Base-by-base conservation (phyloP, 1,139 yeast species). In the Yamadazyma diddensiae region DNA sequence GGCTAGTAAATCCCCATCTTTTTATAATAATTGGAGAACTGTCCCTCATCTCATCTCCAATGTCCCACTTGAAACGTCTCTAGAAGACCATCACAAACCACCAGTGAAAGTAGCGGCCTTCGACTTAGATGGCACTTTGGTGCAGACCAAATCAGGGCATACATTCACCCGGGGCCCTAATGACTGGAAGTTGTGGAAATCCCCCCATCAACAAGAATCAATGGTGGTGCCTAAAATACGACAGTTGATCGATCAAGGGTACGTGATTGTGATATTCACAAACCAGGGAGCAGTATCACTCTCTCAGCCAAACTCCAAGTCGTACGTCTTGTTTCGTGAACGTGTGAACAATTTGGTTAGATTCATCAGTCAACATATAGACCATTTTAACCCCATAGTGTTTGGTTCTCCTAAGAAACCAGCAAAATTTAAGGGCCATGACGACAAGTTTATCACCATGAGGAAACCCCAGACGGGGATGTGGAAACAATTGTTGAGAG, bases 401-500 rank as follows among this genome's bases (percentile, higher is more conserved):
- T 84, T 77, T 55, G 92, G 87, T 0, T 63, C 86, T 0, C 71
- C 86, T 0, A 77, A 71, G 42, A 59, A 61, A 42, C 73, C 82
- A 3, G 59, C 69, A 15, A 64, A 70, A 3, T 48, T 48, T 21
- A 46, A 42, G 26, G 53, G 0, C 56, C 65, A 19, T 39, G 59
- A 1, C 64, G 55, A 6, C 59, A 60, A 19, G 47, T 50, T 76
- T 39, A 39, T 43, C 1, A 35, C 41, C 1, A 77, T 70, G 65
- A 68, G 97, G 31, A 92, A 92, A 49, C 98, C 98, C 0, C 63
- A 59, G 3, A 54, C 52, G 0, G 96, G 95, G 0, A 81, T 85
- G 88, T 80, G 82, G 78, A 54, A 63, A 1, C 68, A 62, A 27
- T 60, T 82, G 21, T 41, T 41, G 9, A 46, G 52, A n/a, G 71